These are phyloP conservation scores for Fusarium brevicatenulatum DNA, from an alignment of 2,329 filamentous ascomycete genomes.

Conservation along the genomic window DNA sequence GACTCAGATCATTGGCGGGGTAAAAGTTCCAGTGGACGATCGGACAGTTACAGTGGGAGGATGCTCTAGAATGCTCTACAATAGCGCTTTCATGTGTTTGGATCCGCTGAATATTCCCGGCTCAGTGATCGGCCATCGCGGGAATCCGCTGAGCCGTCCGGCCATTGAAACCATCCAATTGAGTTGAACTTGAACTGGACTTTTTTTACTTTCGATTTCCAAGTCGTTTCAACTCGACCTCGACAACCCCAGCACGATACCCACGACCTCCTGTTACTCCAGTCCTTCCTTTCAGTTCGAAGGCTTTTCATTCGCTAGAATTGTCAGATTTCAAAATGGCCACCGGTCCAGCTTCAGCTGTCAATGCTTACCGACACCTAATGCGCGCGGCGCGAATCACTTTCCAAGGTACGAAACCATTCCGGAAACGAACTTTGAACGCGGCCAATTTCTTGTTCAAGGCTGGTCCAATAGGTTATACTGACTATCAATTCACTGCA, in stretches of 20 bases:
- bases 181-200: not conserved
- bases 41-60: slow-evolving; percentile 5
- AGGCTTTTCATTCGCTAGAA: not conserved
- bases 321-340: slow-evolving; percentile 23
- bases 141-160: not conserved
- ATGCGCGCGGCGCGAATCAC: slow-evolving; percentile 84
- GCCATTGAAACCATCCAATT: not conserved
- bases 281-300: not conserved
- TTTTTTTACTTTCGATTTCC: slow-evolving; percentile 29
- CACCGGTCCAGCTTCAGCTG: slow-evolving; percentile 62
- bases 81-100: not conserved
- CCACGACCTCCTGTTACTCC: not conserved
- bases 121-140: not conserved
- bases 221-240: slow-evolving; percentile 3
- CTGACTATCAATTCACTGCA: slow-evolving; percentile 49
- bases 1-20: slow-evolving; percentile 38
- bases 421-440: not conserved
- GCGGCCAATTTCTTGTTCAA: not conserved
- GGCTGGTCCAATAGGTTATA: not conserved
- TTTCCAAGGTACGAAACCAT: slow-evolving; percentile 73
- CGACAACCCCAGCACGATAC: not conserved
- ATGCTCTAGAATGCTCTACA: not conserved
- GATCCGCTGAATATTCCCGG: not conserved
- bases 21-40: slow-evolving; percentile 23
- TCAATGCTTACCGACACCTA: slow-evolving; percentile 82